Base-by-base conservation (phyloP, 1,139 yeast genomes). In the Hemisphaericaspora lyxosophila region DNA sequence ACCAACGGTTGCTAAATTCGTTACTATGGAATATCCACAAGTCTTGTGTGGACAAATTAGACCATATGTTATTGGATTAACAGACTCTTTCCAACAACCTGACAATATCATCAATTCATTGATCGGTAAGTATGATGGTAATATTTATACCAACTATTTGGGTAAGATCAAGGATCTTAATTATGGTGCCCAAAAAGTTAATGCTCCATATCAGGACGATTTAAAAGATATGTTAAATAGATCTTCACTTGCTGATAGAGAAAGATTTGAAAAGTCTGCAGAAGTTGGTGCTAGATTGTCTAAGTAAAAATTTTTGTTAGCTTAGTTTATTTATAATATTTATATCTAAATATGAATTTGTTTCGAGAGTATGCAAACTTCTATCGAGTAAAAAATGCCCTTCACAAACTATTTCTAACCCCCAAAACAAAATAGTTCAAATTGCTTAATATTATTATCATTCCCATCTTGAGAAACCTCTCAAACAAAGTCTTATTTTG, bases 51-150 rank as follows among this genome's bases (percentile, higher is more conserved):
- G 62, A 14, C 69, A 64, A 30, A 53, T 83, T 40, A 77, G 97
- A 60, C 80, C 81, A 33, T 82, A 85, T 54, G 85, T 83, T 41
- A 79, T 88, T 57, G 86, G 87, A 14, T 72, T 86, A 51, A 85
- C 95, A n/a, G 97, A 90, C 64, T 77, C 96, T 5, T 90, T 90
- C 75, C 82, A 84, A 66, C 75, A 85, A 55, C 79, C 90, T 26
- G 97, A 90, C 64, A 85, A 78, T 67, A 77, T 85, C 65, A 75
- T 90, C 59, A 87, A 89, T 65, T 79, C 97, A 2, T 83, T 96
- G 24, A 75, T 90, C 46, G 97, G 97, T 45, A 75, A 72, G 53
- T 85, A 77, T 62, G 82, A 87, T 54, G 97, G 97, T 49, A 85
- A 89, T 59, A 82, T 87, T 40, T 90, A 89, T 69, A 82, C 82